Conservation (phyloP, 176 grass and related monocot species). For the Typha latifolia region DNA sequence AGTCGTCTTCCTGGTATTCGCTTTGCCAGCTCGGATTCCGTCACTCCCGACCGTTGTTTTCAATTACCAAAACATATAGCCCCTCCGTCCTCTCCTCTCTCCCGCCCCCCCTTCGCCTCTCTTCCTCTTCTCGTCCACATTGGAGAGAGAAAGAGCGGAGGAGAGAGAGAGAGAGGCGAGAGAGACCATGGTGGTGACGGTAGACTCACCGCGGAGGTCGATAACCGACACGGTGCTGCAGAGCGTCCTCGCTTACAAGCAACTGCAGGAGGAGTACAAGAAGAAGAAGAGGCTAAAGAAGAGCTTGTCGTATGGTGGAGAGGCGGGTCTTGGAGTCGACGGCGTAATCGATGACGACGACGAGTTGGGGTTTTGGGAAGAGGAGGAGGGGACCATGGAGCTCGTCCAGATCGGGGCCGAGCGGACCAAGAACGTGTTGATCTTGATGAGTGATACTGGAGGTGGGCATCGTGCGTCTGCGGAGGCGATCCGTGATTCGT, state of each 20-base stretch:
- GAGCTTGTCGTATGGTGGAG: constrained; percentile 52
- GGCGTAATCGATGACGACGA: constrained; percentile 29
- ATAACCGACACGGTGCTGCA: constrained; percentile 71
- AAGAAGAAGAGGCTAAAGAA: constrained; percentile 50
- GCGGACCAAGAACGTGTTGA: constrained; percentile 83
- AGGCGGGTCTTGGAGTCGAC: constrained; percentile 1
- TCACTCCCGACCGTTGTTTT: too few relatives aligned
- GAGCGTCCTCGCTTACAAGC: constrained; percentile 71
- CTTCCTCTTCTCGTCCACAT: too few relatives aligned
- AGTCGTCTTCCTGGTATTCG: too few relatives aligned
- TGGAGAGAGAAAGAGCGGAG: too few relatives aligned
- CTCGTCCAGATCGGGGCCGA: constrained; percentile 82
- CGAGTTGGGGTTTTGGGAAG: constrained; percentile 64
- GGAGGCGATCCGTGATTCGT: constrained; percentile 88
- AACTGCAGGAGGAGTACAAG: constrained; percentile 16
- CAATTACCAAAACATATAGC: too few relatives aligned
- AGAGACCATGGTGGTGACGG: constrained; percentile 47
- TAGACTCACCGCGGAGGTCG: constrained; percentile 50
- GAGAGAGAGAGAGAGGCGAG: not conserved
- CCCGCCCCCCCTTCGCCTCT: too few relatives aligned
- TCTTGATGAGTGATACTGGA: constrained; percentile 94
- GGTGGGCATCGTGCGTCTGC: constrained; percentile 89
- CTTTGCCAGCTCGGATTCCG: too few relatives aligned
- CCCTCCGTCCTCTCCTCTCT: too few relatives aligned
- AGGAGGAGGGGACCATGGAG: constrained; percentile 95